Evolutionary conservation across 2,329 filamentous ascomycete genomes (phyloP).

Genomic region (Cytospora paraplurivora): DNA sequence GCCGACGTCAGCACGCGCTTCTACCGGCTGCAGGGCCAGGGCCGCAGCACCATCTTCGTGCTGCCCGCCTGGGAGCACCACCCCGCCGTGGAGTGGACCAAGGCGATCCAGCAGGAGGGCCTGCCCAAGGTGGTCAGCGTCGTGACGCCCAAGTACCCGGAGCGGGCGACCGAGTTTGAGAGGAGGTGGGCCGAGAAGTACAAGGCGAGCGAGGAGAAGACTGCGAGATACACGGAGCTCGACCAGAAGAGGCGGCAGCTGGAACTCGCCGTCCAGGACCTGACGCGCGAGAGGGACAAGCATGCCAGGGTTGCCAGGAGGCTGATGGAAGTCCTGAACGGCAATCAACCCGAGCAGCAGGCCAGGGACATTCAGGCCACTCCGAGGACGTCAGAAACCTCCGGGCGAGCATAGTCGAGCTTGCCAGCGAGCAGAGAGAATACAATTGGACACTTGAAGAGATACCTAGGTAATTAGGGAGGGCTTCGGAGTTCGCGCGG

Average conservation of each 20-base stretch:
- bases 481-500: too few relatives aligned
- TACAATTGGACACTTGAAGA: background rate
- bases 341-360: background rate
- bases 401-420: background rate
- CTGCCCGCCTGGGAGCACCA: conserved; percentile 53
- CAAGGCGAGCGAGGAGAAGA: conserved; percentile 22
- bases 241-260: conserved; percentile 18
- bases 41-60: conserved; percentile 53
- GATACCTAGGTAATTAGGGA: too few relatives aligned
- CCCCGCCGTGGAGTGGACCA: conserved; percentile 47
- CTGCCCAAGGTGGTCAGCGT: conserved; percentile 44
- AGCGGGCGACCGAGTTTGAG: conserved; percentile 41
- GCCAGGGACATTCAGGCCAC: background rate
- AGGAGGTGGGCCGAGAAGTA: conserved; percentile 30
- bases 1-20: conserved; percentile 55
- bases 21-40: conserved; percentile 51
- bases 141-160: conserved; percentile 34
- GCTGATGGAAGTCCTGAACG: background rate
- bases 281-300: conserved; percentile 22
- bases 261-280: conserved; percentile 4
- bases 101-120: conserved; percentile 44
- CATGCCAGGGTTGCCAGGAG: background rate
- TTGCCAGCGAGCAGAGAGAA: background rate
- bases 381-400: background rate
- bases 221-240: conserved; percentile 7